A percentile compares a stretch with the other conserved stretches of the same genome.
These are phyloP conservation scores for Jamesozyma spencerorum DNA, from an alignment of 805 yeast species.

Conservation along the genomic window DNA sequence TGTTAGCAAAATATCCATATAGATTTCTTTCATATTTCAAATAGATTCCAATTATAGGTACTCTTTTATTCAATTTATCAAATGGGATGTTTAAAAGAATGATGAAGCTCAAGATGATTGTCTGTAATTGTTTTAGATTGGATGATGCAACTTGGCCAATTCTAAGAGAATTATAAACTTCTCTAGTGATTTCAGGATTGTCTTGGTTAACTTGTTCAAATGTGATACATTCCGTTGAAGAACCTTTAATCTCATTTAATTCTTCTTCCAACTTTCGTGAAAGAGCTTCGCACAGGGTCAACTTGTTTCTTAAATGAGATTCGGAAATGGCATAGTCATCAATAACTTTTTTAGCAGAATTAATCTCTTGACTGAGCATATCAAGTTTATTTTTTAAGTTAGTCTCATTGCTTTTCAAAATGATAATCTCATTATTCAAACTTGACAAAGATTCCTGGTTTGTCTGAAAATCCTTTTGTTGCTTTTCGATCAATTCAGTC, in stretches of 20 bases:
- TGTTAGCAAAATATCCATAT: slow-evolving; percentile 27
- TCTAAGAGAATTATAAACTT: slow-evolving; percentile 4
- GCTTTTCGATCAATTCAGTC: no score
- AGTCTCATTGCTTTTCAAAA: no score
- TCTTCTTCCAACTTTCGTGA: background rate
- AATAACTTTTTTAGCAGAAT: no score
- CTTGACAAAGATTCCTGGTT: no score
- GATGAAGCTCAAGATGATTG: slow-evolving; percentile 29
- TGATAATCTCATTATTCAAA: no score
- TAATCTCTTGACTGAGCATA: no score
- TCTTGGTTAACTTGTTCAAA: slow-evolving; percentile 1
- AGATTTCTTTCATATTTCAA: slow-evolving; percentile 24
- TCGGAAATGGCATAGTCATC: no score
- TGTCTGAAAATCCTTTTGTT: no score
- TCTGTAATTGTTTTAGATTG: slow-evolving; percentile 27
- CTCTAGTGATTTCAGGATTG: background rate
- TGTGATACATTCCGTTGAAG: slow-evolving; percentile 15
- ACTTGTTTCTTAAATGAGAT: background rate
- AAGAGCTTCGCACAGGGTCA: background rate
- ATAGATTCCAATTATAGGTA: slow-evolving; percentile 22
- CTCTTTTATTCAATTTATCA: slow-evolving; percentile 17
- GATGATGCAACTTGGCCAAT: slow-evolving; percentile 25
- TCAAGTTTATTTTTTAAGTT: no score
- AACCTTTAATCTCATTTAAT: slow-evolving; percentile 15
- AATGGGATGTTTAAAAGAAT: slow-evolving; percentile 28